These are phyloP conservation scores for Sphagnurus paluster DNA, from an alignment of 1,284 basidiomycete species.

Conservation along the genomic window DNA sequence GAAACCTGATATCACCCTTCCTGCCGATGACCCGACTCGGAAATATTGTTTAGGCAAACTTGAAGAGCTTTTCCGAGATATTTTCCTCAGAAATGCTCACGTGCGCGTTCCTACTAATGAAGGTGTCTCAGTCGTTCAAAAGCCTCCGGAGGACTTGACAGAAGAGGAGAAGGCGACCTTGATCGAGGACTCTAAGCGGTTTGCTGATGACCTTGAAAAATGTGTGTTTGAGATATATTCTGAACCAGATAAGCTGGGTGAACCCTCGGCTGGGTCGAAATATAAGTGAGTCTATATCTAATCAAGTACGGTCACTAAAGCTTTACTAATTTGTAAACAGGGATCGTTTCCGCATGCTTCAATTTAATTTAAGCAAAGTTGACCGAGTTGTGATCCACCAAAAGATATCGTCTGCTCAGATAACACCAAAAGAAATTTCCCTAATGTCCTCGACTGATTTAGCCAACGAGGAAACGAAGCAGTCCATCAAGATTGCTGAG, in stretches of 20 bases:
- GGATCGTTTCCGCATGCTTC: slow-evolving; percentile 82
- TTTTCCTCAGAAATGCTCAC: slow-evolving; percentile 69
- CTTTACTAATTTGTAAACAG: slow-evolving; percentile 36
- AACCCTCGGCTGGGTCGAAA: slow-evolving; percentile 64
- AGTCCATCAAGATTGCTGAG: slow-evolving; percentile 77
- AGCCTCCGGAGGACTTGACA: slow-evolving; percentile 45
- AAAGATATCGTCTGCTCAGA: slow-evolving; percentile 66
- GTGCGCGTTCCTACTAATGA: slow-evolving; percentile 28
- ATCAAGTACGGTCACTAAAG: slow-evolving; percentile 1
- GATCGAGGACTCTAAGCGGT: slow-evolving; percentile 54
- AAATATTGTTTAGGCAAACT: slow-evolving; percentile 77
- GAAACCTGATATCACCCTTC: slow-evolving; percentile 36
- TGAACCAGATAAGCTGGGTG: slow-evolving; percentile 75
- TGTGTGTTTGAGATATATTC: slow-evolving; percentile 71
- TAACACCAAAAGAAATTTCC: slow-evolving; percentile 70
- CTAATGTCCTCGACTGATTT: slow-evolving; percentile 84
- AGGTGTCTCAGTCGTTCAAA: slow-evolving; percentile 29
- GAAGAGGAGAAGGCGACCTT: slow-evolving; percentile 60
- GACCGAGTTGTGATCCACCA: slow-evolving; percentile 75
- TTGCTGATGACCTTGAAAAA: slow-evolving; percentile 67
- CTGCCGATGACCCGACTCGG: slow-evolving; percentile 66
- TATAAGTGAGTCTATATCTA: slow-evolving; percentile 68
- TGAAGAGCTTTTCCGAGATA: slow-evolving; percentile 63
- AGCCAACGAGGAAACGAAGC: slow-evolving; percentile 79
- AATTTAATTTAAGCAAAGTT: slow-evolving; percentile 75